Base-by-base conservation (phyloP, 2,329 filamentous ascomycete species). In the Beauveria medogensis region DNA sequence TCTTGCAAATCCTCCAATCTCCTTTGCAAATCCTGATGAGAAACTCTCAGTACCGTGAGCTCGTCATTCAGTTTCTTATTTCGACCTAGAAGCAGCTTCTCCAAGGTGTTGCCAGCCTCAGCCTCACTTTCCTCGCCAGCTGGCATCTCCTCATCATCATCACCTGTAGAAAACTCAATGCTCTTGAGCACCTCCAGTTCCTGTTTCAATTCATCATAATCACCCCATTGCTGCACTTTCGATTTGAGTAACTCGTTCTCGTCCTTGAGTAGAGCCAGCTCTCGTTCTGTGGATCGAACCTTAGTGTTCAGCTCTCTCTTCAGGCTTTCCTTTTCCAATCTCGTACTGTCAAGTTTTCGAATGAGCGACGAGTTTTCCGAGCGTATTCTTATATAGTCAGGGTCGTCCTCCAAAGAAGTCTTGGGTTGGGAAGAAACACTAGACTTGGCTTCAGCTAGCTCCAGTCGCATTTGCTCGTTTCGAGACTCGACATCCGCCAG, bases 11-110 rank as follows among this genome's bases (percentile, higher is more conserved):
- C 82, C 67, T 92, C 87, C 1, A 99, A 79, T 59, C 91, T 87
- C 54, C 80, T 83, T 69, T 96, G 91, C 2, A 97, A 80, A 68
- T 97, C 93, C 69, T 96, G 91, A 71, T 97, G 92, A 0, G 94
- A 97, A 3, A 99, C 91, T 46, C 94, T 86, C 50, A 99, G 80
- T 44, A 97, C 85, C 2, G 94, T 97, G 64, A 97, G 82, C 72
- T 99, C 94, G 69, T 97, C 92, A 67, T 89, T 88, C 43, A 99
- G 80, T 76, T 97, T 99, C 78, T 97, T 99, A 79, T 99, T 99
- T 51, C 94, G 86, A 10, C 91, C 89, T 57, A 99, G 79, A 6
- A 99, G 80, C 30, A 99, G 84, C 74, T 96, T 92, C 74, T 99
- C 94, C 10, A 99, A 77, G 1, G 88, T 92, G 67, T 96, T 91